Conservation (phyloP, 2,329 filamentous ascomycete species). For the Botrytis hyacinthi region DNA sequence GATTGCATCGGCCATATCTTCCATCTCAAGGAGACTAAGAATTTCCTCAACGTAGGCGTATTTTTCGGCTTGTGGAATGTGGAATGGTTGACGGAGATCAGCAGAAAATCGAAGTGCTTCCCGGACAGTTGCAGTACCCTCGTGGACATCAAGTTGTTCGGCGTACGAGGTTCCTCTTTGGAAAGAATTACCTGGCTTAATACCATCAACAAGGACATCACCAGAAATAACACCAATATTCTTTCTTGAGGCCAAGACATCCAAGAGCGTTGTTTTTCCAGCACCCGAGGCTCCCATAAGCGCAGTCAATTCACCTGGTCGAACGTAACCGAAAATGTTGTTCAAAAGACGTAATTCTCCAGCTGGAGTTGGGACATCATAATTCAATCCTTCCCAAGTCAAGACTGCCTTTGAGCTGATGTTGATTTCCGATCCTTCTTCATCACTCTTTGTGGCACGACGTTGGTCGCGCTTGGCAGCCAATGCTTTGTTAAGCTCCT, state of each 20-base stretch:
- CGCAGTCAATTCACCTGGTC: constrained; percentile 59
- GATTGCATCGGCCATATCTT: constrained; percentile 63
- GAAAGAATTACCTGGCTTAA: constrained; percentile 56
- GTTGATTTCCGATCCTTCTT: constrained; percentile 47
- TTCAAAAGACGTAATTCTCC: constrained; percentile 51
- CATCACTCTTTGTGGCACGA: constrained; percentile 46
- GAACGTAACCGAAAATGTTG: constrained; percentile 60
- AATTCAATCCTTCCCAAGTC: constrained; percentile 84
- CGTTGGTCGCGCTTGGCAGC: constrained; percentile 57
- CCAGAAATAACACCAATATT: constrained; percentile 63
- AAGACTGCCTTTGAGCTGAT: constrained; percentile 65
- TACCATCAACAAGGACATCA: constrained; percentile 61
- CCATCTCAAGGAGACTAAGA: constrained; percentile 62
- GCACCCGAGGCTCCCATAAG: constrained; percentile 63
- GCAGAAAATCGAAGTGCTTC: constrained; percentile 67
- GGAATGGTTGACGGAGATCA: constrained; percentile 58
- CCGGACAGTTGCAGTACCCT: constrained; percentile 59
- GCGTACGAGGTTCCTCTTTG: constrained; percentile 64
- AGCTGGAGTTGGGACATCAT: constrained; percentile 59
- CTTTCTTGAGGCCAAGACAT: constrained; percentile 61
- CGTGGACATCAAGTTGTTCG: constrained; percentile 65
- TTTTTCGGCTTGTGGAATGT: constrained; percentile 58
- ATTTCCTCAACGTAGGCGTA: constrained; percentile 66
- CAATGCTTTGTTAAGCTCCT: constrained; percentile 63
- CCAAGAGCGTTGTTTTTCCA: constrained; percentile 65